Conservation (phyloP, 1,284 basidiomycete genomes). For the Erythrobasidium hasegawianum region DNA sequence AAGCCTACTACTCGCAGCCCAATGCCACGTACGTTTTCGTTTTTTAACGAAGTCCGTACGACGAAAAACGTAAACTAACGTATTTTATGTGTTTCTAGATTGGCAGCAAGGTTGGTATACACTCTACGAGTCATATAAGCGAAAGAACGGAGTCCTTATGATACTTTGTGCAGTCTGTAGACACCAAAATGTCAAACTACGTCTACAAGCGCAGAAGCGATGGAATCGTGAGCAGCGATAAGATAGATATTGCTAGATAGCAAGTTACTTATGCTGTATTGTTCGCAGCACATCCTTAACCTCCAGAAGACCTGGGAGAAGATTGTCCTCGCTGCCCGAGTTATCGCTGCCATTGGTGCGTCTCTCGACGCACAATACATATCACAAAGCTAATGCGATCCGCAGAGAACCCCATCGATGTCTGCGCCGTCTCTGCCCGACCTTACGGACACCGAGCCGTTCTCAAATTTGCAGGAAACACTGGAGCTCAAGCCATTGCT, state of each 20-base stretch:
- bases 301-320: slow-evolving; percentile 99
- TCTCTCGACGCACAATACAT: neutral
- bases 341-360: slow-evolving; percentile 65
- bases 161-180: neutral
- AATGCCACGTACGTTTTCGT: slow-evolving; percentile 61
- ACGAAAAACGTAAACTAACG: neutral
- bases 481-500: slow-evolving; percentile 95
- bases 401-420: slow-evolving; percentile 95
- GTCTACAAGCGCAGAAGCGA: slow-evolving; percentile 95
- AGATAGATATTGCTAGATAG: neutral
- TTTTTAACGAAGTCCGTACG: slow-evolving; percentile 45
- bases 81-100: neutral
- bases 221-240: slow-evolving; percentile 56
- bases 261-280: neutral
- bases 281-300: slow-evolving; percentile 83
- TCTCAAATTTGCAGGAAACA: slow-evolving; percentile 96
- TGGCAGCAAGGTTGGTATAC: slow-evolving; percentile 1
- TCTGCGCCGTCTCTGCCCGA: slow-evolving; percentile 95
- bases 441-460: slow-evolving; percentile 99
- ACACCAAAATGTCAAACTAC: slow-evolving; percentile 75
- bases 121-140: neutral
- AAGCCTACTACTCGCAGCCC: slow-evolving; percentile 87
- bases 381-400: slow-evolving; percentile 47
- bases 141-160: neutral
- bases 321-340: slow-evolving; percentile 87